These are phyloP conservation scores for Sugiyamaella pinicola DNA, from an alignment of 1,139 yeast genomes.

Conservation along the genomic window DNA sequence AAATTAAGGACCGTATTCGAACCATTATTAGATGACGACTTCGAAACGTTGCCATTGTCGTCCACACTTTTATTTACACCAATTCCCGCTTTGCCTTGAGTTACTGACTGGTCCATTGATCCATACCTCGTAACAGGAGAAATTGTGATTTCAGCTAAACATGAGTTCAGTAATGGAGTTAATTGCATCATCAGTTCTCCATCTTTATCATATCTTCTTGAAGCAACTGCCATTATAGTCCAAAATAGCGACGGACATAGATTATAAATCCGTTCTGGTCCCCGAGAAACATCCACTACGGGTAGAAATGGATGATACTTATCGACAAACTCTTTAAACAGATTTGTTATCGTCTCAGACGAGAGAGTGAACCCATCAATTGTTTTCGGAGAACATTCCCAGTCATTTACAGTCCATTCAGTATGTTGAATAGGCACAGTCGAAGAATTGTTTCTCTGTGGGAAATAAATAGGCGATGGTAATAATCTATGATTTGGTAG, in stretches of 20 bases:
- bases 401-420: slow-evolving; percentile 18
- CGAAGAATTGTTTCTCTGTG: slow-evolving; percentile 16
- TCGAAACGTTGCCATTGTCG: background rate
- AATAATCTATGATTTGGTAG: slow-evolving; percentile 20
- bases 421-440: slow-evolving; percentile 12
- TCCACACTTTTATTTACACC: background rate
- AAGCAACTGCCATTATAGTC: slow-evolving; percentile 86
- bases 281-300: slow-evolving; percentile 75
- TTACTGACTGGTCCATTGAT: slow-evolving; percentile 45
- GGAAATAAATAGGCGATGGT: slow-evolving; percentile 18
- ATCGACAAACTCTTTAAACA: slow-evolving; percentile 69
- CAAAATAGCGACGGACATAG: slow-evolving; percentile 89
- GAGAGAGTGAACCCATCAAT: slow-evolving; percentile 66
- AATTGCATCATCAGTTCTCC: slow-evolving; percentile 52
- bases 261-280: slow-evolving; percentile 77
- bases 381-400: slow-evolving; percentile 61
- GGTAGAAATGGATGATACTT: slow-evolving; percentile 85
- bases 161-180: slow-evolving; percentile 70
- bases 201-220: slow-evolving; percentile 58
- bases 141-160: slow-evolving; percentile 83
- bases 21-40: slow-evolving; percentile 51
- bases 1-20: slow-evolving; percentile 76
- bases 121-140: slow-evolving; percentile 85
- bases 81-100: slow-evolving; percentile 15
- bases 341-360: slow-evolving; percentile 60